phyloP scores from a whole-genome alignment of 192 early-diverging fungal species.

The Chytriomyces sp. region DNA sequence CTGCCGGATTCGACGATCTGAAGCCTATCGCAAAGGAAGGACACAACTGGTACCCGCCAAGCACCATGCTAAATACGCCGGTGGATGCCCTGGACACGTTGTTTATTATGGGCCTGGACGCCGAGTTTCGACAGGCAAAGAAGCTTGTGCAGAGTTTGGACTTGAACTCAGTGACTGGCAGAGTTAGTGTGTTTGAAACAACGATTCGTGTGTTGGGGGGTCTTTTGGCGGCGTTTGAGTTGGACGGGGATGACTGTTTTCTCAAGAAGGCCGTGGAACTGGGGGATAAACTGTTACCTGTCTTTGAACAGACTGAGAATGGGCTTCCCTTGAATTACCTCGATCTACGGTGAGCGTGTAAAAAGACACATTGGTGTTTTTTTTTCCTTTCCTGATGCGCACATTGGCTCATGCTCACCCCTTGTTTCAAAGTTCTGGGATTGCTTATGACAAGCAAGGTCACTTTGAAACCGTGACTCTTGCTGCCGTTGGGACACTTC shows the following conservation, averaged over 20 bases:
- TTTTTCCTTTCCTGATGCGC: not conserved
- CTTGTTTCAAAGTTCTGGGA: too few species aligned
- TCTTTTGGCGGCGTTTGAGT: slow-evolving; percentile 56
- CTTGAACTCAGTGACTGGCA: slow-evolving; percentile 23
- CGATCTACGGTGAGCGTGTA: not conserved
- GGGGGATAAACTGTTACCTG: slow-evolving; percentile 76
- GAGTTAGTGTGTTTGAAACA: slow-evolving; percentile 76
- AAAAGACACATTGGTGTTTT: not conserved
- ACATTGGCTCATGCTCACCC: too few species aligned
- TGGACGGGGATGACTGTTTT: not conserved
- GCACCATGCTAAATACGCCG: slow-evolving; percentile 56
- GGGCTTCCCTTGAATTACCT: not conserved
- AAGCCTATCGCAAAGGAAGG: slow-evolving; percentile 22
- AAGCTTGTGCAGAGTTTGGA: slow-evolving; percentile 61
- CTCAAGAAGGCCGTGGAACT: slow-evolving; percentile 66
- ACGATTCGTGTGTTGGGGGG: slow-evolving; percentile 89
- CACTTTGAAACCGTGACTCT: not conserved
- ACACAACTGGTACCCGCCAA: slow-evolving; percentile 51
- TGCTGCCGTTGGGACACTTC: slow-evolving; percentile 66
- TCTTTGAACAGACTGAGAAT: slow-evolving; percentile 59
- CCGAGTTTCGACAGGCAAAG: slow-evolving; percentile 75
- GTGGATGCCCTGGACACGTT: slow-evolving; percentile 87
- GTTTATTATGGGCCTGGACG: slow-evolving; percentile 77
- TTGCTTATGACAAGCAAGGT: not conserved
- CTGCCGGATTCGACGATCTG: slow-evolving; percentile 76